phyloP scores from a whole-genome alignment of 257 asterid species.

The Agastache rugosa region DNA sequence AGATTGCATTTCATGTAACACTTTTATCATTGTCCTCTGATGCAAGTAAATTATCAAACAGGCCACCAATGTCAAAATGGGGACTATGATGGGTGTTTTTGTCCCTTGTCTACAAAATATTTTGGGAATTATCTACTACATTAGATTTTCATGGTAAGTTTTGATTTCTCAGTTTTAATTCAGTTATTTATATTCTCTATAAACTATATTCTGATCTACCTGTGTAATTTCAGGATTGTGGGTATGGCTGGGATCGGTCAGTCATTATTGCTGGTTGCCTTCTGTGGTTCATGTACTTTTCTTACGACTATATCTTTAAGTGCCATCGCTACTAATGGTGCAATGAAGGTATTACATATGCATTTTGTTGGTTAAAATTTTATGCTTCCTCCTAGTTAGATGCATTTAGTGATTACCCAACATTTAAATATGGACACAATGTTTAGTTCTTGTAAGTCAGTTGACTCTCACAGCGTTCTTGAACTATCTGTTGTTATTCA shows the following conservation, averaged over 20 bases:
- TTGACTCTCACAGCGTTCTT: conserved; percentile 32
- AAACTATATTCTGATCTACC: conserved; percentile 36
- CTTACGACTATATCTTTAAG: conserved; percentile 95
- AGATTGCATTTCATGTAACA: conserved; percentile 11
- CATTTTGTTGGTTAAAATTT: conserved; percentile 15
- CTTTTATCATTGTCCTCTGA: conserved; percentile 36
- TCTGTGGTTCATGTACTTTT: conserved; percentile 94
- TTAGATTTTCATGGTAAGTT: conserved; percentile 90
- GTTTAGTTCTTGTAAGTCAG: conserved; percentile 24
- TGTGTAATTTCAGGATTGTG: conserved; percentile 77
- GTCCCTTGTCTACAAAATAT: conserved; percentile 97
- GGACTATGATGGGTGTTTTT: conserved; percentile 98
- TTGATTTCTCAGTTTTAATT: conserved; percentile 27
- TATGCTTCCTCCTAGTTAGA: conserved; percentile 27
- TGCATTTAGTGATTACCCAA: conserved; percentile 22
- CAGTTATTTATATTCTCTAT: conserved; percentile 14
- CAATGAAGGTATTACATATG: conserved; percentile 80
- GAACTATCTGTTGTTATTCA: conserved; percentile 44
- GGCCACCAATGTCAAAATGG: conserved; percentile 72
- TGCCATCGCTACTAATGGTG: conserved; percentile 98
- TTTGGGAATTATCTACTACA: conserved; percentile 94
- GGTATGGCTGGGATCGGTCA: conserved; percentile 99
- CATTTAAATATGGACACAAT: conserved; percentile 18
- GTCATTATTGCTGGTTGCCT: conserved; percentile 88
- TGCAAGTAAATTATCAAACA: conserved; percentile 44